Conservation (phyloP, 805 yeast genomes). For the Hanseniaspora pseudoguilliermondii region DNA sequence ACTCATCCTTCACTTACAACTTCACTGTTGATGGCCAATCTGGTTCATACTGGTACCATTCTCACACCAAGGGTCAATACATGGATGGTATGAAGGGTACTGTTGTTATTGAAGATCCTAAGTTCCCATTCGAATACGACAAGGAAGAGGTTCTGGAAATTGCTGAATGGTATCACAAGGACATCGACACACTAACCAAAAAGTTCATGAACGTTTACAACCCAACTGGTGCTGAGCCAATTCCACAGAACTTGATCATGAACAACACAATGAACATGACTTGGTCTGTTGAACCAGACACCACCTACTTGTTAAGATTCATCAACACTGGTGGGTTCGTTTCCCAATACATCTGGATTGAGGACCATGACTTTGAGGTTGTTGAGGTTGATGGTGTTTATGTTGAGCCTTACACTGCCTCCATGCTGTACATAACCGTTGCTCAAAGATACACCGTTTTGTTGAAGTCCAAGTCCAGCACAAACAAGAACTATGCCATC, state of each 20-base stretch:
- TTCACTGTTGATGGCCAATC: slow-evolving; percentile 70
- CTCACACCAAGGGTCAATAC: slow-evolving; percentile 80
- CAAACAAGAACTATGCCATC: slow-evolving; percentile 63
- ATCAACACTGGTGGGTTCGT: slow-evolving; percentile 84
- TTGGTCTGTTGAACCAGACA: slow-evolving; percentile 72
- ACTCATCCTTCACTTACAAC: slow-evolving; percentile 63
- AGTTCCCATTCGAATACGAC: slow-evolving; percentile 61
- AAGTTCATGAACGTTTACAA: slow-evolving; percentile 58
- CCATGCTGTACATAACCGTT: slow-evolving; percentile 62
- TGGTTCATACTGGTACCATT: slow-evolving; percentile 96
- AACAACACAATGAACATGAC: slow-evolving; percentile 70
- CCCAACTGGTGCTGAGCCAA: slow-evolving; percentile 98
- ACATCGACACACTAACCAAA: slow-evolving; percentile 36
- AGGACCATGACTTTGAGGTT: slow-evolving; percentile 74
- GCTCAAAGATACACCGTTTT: slow-evolving; percentile 87
- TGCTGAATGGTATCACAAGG: slow-evolving; percentile 78
- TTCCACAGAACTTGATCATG: slow-evolving; percentile 67
- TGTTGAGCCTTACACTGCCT: slow-evolving; percentile 62
- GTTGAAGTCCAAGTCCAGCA: slow-evolving; percentile 53
- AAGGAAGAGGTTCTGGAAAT: slow-evolving; percentile 61
- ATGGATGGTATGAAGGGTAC: slow-evolving; percentile 86
- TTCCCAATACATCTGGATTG: slow-evolving; percentile 78
- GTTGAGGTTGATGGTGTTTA: slow-evolving; percentile 88
- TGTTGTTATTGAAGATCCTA: slow-evolving; percentile 60
- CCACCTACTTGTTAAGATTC: slow-evolving; percentile 69